Evolutionary conservation across 768 basidiomycete species (phyloP).

Genomic region (Agaricus blazei): DNA sequence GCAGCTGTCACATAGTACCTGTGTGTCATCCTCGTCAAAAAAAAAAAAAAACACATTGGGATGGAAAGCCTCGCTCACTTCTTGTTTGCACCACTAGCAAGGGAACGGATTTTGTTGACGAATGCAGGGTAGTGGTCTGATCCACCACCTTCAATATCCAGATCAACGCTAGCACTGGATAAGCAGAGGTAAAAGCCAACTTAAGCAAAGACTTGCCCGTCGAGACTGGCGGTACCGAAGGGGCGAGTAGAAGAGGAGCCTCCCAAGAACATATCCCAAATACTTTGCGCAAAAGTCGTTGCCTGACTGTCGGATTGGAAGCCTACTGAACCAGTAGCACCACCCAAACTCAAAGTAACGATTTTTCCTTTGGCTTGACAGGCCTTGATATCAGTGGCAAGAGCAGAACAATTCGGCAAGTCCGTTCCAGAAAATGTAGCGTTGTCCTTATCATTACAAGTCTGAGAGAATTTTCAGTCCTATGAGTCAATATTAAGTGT

Average conservation of each 20-base stretch:
- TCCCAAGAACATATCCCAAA: slow-evolving; percentile 73
- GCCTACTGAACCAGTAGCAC: slow-evolving; percentile 55
- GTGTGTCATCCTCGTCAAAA: not conserved
- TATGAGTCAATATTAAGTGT: not conserved
- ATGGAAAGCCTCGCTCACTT: slow-evolving; percentile 27
- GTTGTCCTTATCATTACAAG: slow-evolving; percentile 55
- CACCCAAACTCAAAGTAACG: slow-evolving; percentile 55
- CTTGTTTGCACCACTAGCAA: slow-evolving; percentile 47
- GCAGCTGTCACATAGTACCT: slow-evolving; percentile 67
- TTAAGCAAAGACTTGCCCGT: slow-evolving; percentile 43
- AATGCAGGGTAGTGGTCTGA: slow-evolving; percentile 47
- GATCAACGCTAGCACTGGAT: slow-evolving; percentile 42
- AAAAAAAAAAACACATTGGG: not conserved
- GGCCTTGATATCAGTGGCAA: slow-evolving; percentile 55
- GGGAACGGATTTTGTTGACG: slow-evolving; percentile 49
- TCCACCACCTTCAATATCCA: slow-evolving; percentile 72
- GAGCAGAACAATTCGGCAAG: slow-evolving; percentile 55
- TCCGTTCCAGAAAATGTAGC: slow-evolving; percentile 56
- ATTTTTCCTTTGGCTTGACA: slow-evolving; percentile 66
- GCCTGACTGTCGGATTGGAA: slow-evolving; percentile 59
- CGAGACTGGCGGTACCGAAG: slow-evolving; percentile 66
- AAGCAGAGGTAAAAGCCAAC: not conserved
- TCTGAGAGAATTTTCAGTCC: slow-evolving; percentile 28
- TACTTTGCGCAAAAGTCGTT: slow-evolving; percentile 52
- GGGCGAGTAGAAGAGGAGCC: slow-evolving; percentile 53